phyloP scores from a whole-genome alignment of 352 stramenopile genomes.

The Pythium folliculosum region DNA sequence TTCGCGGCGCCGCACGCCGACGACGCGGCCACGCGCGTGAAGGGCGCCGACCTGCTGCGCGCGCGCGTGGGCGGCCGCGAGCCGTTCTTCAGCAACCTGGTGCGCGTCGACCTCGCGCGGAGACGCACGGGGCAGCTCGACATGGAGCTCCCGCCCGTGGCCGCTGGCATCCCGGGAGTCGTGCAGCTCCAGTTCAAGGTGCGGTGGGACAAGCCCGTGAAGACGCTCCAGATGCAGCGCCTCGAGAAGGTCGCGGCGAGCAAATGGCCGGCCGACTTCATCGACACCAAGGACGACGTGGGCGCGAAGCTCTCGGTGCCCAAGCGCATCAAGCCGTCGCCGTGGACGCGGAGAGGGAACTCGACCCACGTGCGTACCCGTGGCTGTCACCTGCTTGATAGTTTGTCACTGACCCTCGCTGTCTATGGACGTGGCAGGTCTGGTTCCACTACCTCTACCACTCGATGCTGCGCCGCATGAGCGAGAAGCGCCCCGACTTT shows the following conservation, averaged over 20 bases:
- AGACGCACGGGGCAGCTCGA: conserved; percentile 51
- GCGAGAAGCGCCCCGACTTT: conserved; percentile 80
- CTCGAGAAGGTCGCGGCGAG: conserved; percentile 40
- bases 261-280: conserved; percentile 37
- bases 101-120: conserved; percentile 49
- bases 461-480: conserved; percentile 76
- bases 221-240: conserved; percentile 42
- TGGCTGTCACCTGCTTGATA: not conserved
- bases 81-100: conserved; percentile 66
- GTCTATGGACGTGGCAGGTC: conserved; percentile 34
- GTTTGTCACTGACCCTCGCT: not conserved
- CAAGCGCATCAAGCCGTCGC: conserved; percentile 36
- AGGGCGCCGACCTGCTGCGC: conserved; percentile 52
- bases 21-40: conserved; percentile 22
- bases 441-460: conserved; percentile 88
- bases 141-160: conserved; percentile 56
- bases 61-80: conserved; percentile 32
- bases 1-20: conserved; percentile 37
- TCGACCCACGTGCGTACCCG: conserved; percentile 20
- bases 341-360: conserved; percentile 30
- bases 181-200: conserved; percentile 60
- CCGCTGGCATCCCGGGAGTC: conserved; percentile 45
- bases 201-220: conserved; percentile 45
- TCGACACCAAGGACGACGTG: conserved; percentile 31
- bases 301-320: conserved; percentile 35